Percentiles rank a stretch among this genome's conserved stretches.
These are phyloP conservation scores for Monilinia vaccinii-corymbosi DNA, from an alignment of 2,329 filamentous ascomycete genomes.

Conservation along the genomic window DNA sequence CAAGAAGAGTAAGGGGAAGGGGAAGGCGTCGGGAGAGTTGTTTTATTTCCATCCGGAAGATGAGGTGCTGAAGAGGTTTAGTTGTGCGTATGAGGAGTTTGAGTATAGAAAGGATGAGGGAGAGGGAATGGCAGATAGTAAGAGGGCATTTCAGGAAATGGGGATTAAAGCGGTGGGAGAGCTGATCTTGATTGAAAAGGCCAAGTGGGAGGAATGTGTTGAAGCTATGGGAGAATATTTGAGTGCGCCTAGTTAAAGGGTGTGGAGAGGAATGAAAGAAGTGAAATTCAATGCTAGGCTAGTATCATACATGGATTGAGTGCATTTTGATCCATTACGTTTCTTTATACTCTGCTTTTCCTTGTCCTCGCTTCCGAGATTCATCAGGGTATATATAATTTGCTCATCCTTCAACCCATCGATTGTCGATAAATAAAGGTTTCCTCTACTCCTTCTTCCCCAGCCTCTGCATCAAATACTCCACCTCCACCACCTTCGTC, in stretches of 20 bases:
- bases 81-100: conserved; percentile 59
- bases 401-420: neutral
- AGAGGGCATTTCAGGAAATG: conserved; percentile 87
- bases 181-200: conserved; percentile 77
- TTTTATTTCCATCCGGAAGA: conserved; percentile 97
- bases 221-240: conserved; percentile 70
- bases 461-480: conserved; percentile 93
- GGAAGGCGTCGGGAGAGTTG: conserved; percentile 38
- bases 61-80: conserved; percentile 74
- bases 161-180: conserved; percentile 78
- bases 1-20: conserved; percentile 58
- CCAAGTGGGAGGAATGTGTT: conserved; percentile 66
- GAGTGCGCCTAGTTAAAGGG: conserved; percentile 34
- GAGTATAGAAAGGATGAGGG: conserved; percentile 70
- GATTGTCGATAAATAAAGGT: neutral
- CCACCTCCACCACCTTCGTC: conserved; percentile 97
- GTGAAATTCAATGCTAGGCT: conserved; percentile 11
- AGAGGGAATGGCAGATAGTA: conserved; percentile 78
- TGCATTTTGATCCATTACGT: neutral
- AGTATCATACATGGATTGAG: neutral
- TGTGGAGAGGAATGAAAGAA: neutral
- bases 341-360: neutral
- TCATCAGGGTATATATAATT: neutral
- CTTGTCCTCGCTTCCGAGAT: no score
- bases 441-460: conserved; percentile 30